phyloP scores from a whole-genome alignment of 2,329 filamentous ascomycete species.

The Paecilomyces dactylethromorphus region DNA sequence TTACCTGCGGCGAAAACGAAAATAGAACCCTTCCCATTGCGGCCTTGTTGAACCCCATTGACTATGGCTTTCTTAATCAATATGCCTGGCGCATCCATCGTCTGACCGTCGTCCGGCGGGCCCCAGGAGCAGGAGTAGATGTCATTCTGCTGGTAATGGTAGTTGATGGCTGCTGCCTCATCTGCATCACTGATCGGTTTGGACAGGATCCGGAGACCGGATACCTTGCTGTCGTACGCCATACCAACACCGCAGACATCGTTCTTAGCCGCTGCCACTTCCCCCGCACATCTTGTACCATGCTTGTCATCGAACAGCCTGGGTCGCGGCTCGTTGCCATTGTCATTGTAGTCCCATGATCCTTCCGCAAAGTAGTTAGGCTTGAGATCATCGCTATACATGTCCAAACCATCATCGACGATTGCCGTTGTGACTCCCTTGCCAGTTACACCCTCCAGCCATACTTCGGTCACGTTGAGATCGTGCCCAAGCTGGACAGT shows the following conservation, averaged over 20 bases:
- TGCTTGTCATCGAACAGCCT: constrained; percentile 79
- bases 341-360: constrained; percentile 95
- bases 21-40: constrained; percentile 75
- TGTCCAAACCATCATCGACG: constrained; percentile 91
- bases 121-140: constrained; percentile 99
- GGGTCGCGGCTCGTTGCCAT: constrained; percentile 69
- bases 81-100: constrained; percentile 89
- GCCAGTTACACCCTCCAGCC: constrained; percentile 85
- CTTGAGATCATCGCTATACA: constrained; percentile 88
- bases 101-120: constrained; percentile 82
- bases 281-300: constrained; percentile 89
- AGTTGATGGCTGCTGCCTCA: constrained; percentile 88
- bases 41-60: constrained; percentile 83
- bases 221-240: constrained; percentile 83
- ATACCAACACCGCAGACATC: constrained; percentile 93
- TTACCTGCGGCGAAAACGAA: constrained; percentile 98
- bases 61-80: constrained; percentile 87
- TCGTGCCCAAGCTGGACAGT: constrained; percentile 75
- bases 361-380: constrained; percentile 90
- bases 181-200: constrained; percentile 87
- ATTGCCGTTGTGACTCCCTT: constrained; percentile 86
- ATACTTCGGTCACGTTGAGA: constrained; percentile 91
- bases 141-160: constrained; percentile 81
- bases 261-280: constrained; percentile 87
- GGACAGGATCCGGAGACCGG: constrained; percentile 87